Percentiles rank a stretch among this genome's conserved stretches.
Conservation (phyloP, 306 rosid genomes). For the Aeschynomene evenia region DNA sequence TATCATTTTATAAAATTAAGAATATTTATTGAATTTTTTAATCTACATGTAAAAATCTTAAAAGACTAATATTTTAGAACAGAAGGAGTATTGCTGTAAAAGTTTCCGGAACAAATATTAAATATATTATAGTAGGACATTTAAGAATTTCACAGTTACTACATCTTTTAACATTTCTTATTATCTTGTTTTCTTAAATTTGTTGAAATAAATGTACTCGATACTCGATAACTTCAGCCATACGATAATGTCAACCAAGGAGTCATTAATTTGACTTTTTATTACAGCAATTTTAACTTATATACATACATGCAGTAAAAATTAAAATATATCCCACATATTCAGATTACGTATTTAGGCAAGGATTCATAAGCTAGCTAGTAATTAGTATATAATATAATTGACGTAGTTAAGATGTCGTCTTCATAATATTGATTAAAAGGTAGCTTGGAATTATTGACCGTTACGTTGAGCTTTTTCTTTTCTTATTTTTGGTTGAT, state of each 20-base stretch:
- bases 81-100: too few relatives aligned
- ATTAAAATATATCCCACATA: neutral
- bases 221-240: neutral
- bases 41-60: too few relatives aligned
- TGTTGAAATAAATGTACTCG: neutral
- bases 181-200: neutral
- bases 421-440: slow-evolving; percentile 28
- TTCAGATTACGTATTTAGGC: neutral
- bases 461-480: slow-evolving; percentile 28
- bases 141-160: too few relatives aligned
- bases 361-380: neutral
- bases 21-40: too few relatives aligned
- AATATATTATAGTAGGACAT: neutral
- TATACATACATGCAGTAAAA: neutral
- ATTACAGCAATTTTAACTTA: neutral
- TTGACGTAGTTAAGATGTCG: slow-evolving; percentile 42
- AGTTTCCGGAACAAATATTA: too few relatives aligned
- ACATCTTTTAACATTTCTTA: neutral
- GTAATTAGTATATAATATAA: too few relatives aligned
- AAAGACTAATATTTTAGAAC: too few relatives aligned
- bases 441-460: slow-evolving; percentile 18
- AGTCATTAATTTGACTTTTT: neutral
- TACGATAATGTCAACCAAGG: neutral
- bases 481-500: neutral
- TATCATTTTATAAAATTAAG: too few relatives aligned